Base-by-base conservation (phyloP, 2,329 filamentous ascomycete genomes). In the Fusarium sp. region DNA sequence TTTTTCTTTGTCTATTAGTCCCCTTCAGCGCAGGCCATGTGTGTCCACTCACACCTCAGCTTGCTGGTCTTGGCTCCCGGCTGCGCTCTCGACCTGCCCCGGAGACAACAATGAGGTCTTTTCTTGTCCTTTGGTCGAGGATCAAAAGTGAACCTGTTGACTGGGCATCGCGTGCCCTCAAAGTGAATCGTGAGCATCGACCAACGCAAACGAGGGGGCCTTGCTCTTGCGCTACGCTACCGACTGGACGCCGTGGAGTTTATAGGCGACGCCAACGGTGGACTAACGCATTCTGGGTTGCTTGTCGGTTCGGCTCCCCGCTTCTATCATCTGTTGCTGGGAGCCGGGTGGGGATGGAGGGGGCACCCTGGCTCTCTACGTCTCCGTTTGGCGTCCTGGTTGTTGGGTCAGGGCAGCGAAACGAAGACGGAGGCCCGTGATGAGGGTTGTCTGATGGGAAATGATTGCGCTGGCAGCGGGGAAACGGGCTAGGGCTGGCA, bases 301-400 rank as follows among this genome's bases (percentile, higher is more conserved):
- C 54, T 68, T 51, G 53, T 60, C 60, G 57, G 56, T 57, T 69
- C 62, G 62, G 58, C 69, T 72, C 71, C 68, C 71, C 71, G 71
- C 66, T 71, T 62, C 59, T 52, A 59, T 54, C 50, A 55, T 57
- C 52, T 63, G 66, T 66, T 69, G 68, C 68, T 69, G 50, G 47
- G 56, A 39, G 56, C 37, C 48, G 60, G 57, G 52, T 44, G 65
- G 52, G 57, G 68, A 37, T 56, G 60, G 59, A 57, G 60, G 68
- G 67, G 60, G 64, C 55, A 8, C 31, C 31, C 31, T 34, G 31
- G 7, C 11, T 34, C 31, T 5, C 11, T 11, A 23, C 18, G 18
- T 34, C 31, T 34, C 31, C 31, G 11, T 34, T 34, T 34, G 31
- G 31, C 31, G 7, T 11, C 11, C 5, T 34, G 11, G 11, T 34